Evolutionary conservation across 139 green algal genomes (phyloP), one percentile per base, ranked within the genome.

Genomic region (Nannochloris sp.): DNA sequence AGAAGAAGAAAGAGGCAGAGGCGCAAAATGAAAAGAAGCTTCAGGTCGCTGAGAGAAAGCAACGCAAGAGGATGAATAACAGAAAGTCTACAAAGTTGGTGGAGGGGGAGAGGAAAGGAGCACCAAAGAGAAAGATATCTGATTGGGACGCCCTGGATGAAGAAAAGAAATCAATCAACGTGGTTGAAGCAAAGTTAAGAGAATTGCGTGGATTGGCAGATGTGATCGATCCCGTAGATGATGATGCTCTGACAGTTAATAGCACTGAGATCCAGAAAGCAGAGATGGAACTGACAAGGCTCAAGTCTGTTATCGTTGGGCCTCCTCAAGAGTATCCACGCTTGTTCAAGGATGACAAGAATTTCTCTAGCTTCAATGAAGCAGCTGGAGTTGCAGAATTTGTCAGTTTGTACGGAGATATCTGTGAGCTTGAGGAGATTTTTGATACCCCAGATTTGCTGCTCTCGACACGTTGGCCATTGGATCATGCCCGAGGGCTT

Each of bases 1-100:
- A 18, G 2, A 49, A 61, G 10, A 67, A 66, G 25, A 3, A 25
- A 23, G 71, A 70, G 14, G 58, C 50, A 23, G 23, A 62, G 19
- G 70, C 74, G n/a, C 48, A 63, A 2, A 58, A 64, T 18, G 49
- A 44, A 2, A 63, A 59, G 12, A 61, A 53, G 3, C 61, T 70
- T 40, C 72, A 78, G 43, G 79, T 76, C 60, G 71, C 67, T 48
- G 64, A 79, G 50, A 75, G 81, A 48, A 75, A 71, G 60, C 57
- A 72, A 61, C 57, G 86, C 18, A 51, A 53, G 53, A 64, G 25
- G 48, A n/a, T 31, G 15, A 36, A 12, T 19, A 68, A 49, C 29
- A 50, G n/a, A 49, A 70, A 36, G 59, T 54, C 34, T 21, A 40
- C 19, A 4, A 49, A 67, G 19, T 19, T 23, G 60, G 11, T 31